Base-by-base conservation (phyloP, 202 grass and related monocot genomes). In the Brachypodium distachyon region DNA sequence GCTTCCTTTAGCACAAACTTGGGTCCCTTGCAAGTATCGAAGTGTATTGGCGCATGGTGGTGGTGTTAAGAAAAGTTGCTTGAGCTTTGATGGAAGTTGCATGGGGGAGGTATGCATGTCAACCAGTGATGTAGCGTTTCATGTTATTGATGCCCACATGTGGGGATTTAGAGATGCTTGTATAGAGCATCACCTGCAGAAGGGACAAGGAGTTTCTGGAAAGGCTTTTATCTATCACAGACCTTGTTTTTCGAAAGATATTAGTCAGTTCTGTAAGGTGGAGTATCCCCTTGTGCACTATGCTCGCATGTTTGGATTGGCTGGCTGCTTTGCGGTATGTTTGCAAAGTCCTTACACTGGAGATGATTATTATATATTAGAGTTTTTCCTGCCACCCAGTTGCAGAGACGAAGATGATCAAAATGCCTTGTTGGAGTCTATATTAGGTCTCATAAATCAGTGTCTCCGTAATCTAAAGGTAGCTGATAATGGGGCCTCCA, bases 151-250 rank as follows among this genome's bases (percentile, higher is more conserved):
- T 80, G 91, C 91, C 55, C 75, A 72, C 31, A 82, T 86, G 78
- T 97, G 95, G 94, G 94, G 94, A 37, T 97, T 97, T 46, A 84
- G 91, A 79, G 94, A 97, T 70, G 94, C 91, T 16, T 97, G 95
- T 82, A 73, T 94, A 51, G 95, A 92, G 56, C 95, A 97, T 83
- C 95, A 97, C 84, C 84, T 97, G 61, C 88, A 97, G 40, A 94
- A 73, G 87, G 91, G 91, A 11, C 94, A 97, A 82, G 94, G 94
- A 81, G 95, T 87, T 85, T 68, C 89, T 34, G 95, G 95, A 48
- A 91, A 87, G 65, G 86, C 91, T 3, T 97, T 90, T 76, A 72
- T 83, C 61, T 82, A 66, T 66, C 82, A 14, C 4, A 92, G 70
- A 81, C 87, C 91, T 16, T 97, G 89, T 47, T 94, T 94, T 76